Evolutionary conservation across 441 rosid species (phyloP), one percentile per base, ranked within the genome.

Genomic region (Bocquillonia castaneifolia): DNA sequence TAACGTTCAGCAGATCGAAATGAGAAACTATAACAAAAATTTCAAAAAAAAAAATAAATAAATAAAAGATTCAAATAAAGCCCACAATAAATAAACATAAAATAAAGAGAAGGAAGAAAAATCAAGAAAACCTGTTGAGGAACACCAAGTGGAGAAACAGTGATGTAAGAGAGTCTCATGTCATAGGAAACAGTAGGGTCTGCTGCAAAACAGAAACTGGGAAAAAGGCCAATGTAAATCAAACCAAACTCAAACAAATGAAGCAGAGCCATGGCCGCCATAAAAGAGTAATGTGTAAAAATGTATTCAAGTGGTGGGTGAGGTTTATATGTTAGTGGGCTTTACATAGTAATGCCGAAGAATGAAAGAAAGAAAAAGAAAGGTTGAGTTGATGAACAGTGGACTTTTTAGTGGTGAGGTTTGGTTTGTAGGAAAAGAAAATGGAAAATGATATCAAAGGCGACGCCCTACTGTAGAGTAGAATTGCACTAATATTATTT

Each of bases 101-200:
- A 29, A 3, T 5, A 31, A 17, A 6, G 29, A 34, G 6, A 37
- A 20, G 8, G 20, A 0, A 40, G 36, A 22, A 60, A 26, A 50
- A 68, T 37, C 18, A 15, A 51, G 51, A 56, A 13, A 13, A 91
- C 98, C 95, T 82, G 86, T 67, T 93, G 97, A 79, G 95, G 87
- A 77, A 86, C 86, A 66, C 92, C 96, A 12, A 91, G 84, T 70
- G 97, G 99, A 64, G 96, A 89, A 31, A 77, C 88, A 2, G 89
- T 89, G 59, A 77, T 76, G 76, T 91, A 93, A 53, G 96, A 76
- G 50, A 91, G 51, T 55, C 76, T 78, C 70, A 86, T 83, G 22
- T 84, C 86, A 69, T 70, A 88, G 32, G 68, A 74, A 29, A 80
- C 80, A 67, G 36, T 77, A 15, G 95, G 95, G 77, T 91, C 99